Evolutionary conservation across 176 grass and related monocot species (phyloP), one percentile per base, ranked within the genome.

Genomic region (Lolium multiflorum): DNA sequence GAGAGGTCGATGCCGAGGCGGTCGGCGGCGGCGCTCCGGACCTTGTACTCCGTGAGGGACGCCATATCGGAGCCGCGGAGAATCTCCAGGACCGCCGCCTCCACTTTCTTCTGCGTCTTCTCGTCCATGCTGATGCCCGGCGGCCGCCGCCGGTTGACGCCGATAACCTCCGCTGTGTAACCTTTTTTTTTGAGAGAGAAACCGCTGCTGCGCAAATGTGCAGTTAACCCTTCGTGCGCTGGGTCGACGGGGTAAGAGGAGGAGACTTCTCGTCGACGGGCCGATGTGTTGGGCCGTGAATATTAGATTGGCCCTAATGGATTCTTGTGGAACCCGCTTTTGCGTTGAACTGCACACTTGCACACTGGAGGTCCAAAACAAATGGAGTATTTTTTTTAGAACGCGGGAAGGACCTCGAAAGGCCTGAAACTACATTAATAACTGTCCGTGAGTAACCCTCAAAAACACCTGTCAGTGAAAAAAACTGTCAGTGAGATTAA

Each of bases 1-100:
- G 90, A 94, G 62, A 98, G 92, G 56, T 98, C 93, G 31, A 98
- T 66, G 78, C 93, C 90, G 65, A 98, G 92, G 68, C 87, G 86
- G 50, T 84, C 76, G 59, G 93, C 81, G 49, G 96, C 92, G 69
- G 80, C 61, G n/a, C 28, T n/a, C 49, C 96, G 94, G 8, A 96
- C 91, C 79, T 91, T 92, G 71, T 61, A 71, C 82, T 98, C 96
- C 52, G 93, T 91, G 24, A 89, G 50, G 41, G 90, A 88, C 11
- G 60, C 76, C 96, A 98, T 87, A 70, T 98, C 87, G 28, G 96
- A 70, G 4, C 56, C 90, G 59, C 81, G 83, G 20, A 96, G 91
- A 54, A 96, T 92, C 56, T 98, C 88, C 75, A 98, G 58, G 47
- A 96, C 93, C 86, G 88, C 63, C 71, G 17, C 82, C 93, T 96